Conservation (phyloP, 2,329 filamentous ascomycete species). For the Pseudocercospora macadamiae region DNA sequence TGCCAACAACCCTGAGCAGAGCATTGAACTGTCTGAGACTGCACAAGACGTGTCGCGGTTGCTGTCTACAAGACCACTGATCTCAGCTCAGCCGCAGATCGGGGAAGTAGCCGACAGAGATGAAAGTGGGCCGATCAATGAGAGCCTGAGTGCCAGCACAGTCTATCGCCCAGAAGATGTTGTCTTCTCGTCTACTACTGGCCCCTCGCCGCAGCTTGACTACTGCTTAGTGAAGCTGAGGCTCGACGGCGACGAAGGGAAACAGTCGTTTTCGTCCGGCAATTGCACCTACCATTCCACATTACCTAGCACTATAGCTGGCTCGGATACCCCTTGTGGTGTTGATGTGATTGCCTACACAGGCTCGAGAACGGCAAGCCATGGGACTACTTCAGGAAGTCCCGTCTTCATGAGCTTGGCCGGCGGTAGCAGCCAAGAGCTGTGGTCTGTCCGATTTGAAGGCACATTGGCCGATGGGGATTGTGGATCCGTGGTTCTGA, state of each 20-base stretch:
- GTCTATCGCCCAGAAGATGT: slow-evolving; percentile 7
- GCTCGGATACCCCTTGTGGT: too few relatives aligned
- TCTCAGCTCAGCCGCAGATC: too few relatives aligned
- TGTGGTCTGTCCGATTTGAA: slow-evolving; percentile 12
- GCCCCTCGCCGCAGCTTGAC: not conserved
- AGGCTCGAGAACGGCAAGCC: slow-evolving; percentile 3
- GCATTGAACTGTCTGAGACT: too few relatives aligned
- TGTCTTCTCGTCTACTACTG: not conserved
- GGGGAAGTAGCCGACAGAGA: too few relatives aligned
- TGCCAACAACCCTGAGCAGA: too few relatives aligned
- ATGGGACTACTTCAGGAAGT: slow-evolving; percentile 4
- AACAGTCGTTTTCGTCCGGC: too few relatives aligned
- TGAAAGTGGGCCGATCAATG: too few relatives aligned
- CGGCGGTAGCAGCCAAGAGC: slow-evolving; percentile 8
- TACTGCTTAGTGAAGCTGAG: slow-evolving; percentile 9
- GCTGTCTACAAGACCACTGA: too few relatives aligned
- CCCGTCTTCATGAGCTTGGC: slow-evolving; percentile 1
- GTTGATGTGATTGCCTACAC: slow-evolving; percentile 13
- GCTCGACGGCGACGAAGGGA: not conserved
- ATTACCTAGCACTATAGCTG: too few relatives aligned
- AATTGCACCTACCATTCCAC: not conserved
- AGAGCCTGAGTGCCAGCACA: too few relatives aligned
- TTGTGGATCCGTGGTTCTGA: slow-evolving; percentile 13
- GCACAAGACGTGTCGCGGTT: too few relatives aligned
- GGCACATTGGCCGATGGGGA: slow-evolving; percentile 7